Base-by-base conservation (phyloP, 225 moss, liverwort and hornwort genomes). In the Sphagnum contortum region DNA sequence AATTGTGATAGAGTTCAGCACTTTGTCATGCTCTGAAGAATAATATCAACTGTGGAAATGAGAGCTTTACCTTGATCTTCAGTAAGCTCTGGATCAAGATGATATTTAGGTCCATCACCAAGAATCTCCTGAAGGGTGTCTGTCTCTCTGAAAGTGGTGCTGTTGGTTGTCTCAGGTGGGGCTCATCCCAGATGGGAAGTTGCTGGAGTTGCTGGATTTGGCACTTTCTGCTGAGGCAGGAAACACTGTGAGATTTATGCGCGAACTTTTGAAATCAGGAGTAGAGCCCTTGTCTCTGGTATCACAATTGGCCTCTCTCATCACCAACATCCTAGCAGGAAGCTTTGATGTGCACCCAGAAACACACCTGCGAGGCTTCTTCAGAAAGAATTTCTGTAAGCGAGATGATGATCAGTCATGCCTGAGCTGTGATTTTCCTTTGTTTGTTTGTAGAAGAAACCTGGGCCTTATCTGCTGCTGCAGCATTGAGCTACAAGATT, bases 191-290 rank as follows among this genome's bases (percentile, higher is more conserved):
- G 73, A 85, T 50, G 64, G 72, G 55, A 85, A 77, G 68, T 70
- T 88, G 55, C 69, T 94, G 72, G 87, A 83, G 44, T 77, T 94
- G 67, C 79, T 94, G 7, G 94, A 94, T 70, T 78, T 76, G 60
- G 94, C 94, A 3, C 81, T 94, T 72, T 90, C 94, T 47, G 88
- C 88, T 2, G 88, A 94, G 65, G 86, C 88, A 10, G 86, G 87
- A 59, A 83, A 68, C 56, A 94, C 94, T 3, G 90, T 94, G 7
- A 80, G 81, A 44, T 81, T 78, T 48, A 83, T 94, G 78, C 80
- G 94, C 45, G 90, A 88, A 46, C 77, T 94, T 9, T 84, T 94
- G 5, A 82, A 85, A 44, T 81, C 80, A 12, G 86, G 88, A 5
- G 77, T 87, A 2, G 94, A 94, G 66, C 90, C 94, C 9, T 62